Conservation (phyloP, 257 asterid species). For the Solanum appendiculatum region DNA sequence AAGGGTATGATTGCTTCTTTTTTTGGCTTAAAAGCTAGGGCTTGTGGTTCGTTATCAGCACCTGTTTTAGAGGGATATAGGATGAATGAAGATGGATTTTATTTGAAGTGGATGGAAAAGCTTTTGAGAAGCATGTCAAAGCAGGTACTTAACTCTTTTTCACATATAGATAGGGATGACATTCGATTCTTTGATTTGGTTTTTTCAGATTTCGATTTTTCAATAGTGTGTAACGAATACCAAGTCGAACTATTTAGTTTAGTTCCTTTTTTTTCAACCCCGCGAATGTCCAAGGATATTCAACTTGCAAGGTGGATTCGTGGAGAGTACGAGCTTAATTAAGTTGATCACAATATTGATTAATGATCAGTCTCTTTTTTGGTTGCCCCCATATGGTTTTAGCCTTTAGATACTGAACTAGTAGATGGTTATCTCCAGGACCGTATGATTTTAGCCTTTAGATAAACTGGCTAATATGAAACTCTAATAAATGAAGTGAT, state of each 20-base stretch:
- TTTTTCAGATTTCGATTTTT: too few species aligned
- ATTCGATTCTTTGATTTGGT: not conserved
- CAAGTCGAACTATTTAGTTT: too few species aligned
- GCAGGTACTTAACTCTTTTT: constrained; percentile 16
- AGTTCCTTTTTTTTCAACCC: too few species aligned
- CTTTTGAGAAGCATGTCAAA: constrained; percentile 35
- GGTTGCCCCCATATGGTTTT: too few species aligned
- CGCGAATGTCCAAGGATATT: not conserved
- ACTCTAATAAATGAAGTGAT: not conserved
- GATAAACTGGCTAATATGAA: not conserved
- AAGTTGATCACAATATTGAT: not conserved
- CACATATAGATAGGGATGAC: not conserved
- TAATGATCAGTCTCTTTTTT: not conserved
- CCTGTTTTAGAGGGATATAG: too few species aligned
- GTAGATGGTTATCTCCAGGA: not conserved
- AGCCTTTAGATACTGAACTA: not conserved
- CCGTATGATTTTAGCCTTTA: not conserved
- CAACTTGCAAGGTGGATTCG: too few species aligned
- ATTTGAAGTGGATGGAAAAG: constrained; percentile 33
- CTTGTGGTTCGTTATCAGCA: too few species aligned
- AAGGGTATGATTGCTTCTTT: too few species aligned
- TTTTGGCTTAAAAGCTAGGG: too few species aligned
- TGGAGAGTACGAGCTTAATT: too few species aligned
- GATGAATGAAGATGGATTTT: constrained; percentile 17
- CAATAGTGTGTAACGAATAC: not conserved